Percentiles rank a stretch among this genome's conserved stretches.
These are phyloP conservation scores for Ophiorrhiza pumila DNA, from an alignment of 257 asterid genomes.

Conservation along the genomic window DNA sequence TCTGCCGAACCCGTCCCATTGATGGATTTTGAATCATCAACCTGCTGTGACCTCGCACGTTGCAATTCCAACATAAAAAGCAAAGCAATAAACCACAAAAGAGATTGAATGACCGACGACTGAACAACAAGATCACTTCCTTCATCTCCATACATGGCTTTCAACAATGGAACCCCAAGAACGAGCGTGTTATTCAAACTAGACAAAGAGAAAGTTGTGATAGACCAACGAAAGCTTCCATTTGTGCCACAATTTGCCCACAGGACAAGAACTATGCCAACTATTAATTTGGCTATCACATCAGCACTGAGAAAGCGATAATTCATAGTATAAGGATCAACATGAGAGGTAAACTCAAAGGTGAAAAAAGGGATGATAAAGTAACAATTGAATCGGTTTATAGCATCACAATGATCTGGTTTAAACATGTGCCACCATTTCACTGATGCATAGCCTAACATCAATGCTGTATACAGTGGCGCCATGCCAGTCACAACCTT, in stretches of 20 bases:
- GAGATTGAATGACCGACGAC: slow-evolving; percentile 53
- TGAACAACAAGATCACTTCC: slow-evolving; percentile 66
- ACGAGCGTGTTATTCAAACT: slow-evolving; percentile 58
- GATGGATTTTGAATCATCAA: not conserved
- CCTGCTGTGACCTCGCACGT: slow-evolving; percentile 23
- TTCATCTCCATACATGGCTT: slow-evolving; percentile 61
- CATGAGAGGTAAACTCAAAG: slow-evolving; percentile 51
- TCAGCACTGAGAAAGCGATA: slow-evolving; percentile 56
- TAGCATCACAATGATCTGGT: slow-evolving; percentile 68
- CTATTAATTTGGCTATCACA: slow-evolving; percentile 45
- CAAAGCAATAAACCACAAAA: slow-evolving; percentile 54
- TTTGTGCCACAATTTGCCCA: slow-evolving; percentile 48
- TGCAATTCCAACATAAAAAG: slow-evolving; percentile 48
- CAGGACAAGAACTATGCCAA: slow-evolving; percentile 24
- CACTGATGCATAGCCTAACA: slow-evolving; percentile 60
- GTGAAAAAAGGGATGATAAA: slow-evolving; percentile 72
- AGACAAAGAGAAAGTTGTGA: slow-evolving; percentile 53
- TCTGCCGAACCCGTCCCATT: not conserved
- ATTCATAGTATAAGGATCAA: slow-evolving; percentile 66
- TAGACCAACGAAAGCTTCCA: slow-evolving; percentile 51
- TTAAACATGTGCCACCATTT: slow-evolving; percentile 67
- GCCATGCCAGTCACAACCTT: slow-evolving; percentile 53
- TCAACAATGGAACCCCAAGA: slow-evolving; percentile 62
- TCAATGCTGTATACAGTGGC: slow-evolving; percentile 58
- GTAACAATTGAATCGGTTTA: slow-evolving; percentile 62